phyloP scores from a whole-genome alignment of 108 stramenopile genomes.

The Hondaea fermentalgiana region DNA sequence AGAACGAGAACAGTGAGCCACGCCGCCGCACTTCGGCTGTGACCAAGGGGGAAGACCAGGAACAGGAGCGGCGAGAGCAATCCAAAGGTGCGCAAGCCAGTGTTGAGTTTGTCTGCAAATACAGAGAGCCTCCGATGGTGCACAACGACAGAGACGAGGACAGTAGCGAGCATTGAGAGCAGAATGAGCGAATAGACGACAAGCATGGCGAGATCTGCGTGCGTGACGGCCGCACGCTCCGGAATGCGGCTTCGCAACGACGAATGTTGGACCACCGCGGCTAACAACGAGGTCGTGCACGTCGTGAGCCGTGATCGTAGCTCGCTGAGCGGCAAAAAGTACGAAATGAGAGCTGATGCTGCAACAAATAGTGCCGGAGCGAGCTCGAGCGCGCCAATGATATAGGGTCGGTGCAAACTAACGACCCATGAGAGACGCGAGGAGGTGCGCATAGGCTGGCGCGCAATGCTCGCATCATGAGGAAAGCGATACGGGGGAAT shows the following conservation, averaged over 20 bases:
- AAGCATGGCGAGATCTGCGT: background rate
- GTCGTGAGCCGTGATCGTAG: background rate
- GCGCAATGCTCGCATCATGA: background rate
- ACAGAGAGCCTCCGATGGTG: background rate
- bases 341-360: background rate
- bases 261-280: constrained; percentile 4
- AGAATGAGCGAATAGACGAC: background rate
- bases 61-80: background rate
- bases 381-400: background rate
- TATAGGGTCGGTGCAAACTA: background rate
- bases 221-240: background rate
- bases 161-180: background rate
- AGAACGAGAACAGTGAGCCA: background rate
- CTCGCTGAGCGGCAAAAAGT: background rate
- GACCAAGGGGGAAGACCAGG: background rate
- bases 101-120: background rate
- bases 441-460: background rate
- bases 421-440: background rate
- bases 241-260: constrained; percentile 5
- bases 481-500: constrained; percentile 3
- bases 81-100: background rate
- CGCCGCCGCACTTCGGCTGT: background rate
- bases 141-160: background rate
- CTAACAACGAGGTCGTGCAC: background rate
- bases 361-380: background rate